Evolutionary conservation across 1,284 basidiomycete genomes (phyloP).

Genomic region (Leccinum pallidistipes): DNA sequence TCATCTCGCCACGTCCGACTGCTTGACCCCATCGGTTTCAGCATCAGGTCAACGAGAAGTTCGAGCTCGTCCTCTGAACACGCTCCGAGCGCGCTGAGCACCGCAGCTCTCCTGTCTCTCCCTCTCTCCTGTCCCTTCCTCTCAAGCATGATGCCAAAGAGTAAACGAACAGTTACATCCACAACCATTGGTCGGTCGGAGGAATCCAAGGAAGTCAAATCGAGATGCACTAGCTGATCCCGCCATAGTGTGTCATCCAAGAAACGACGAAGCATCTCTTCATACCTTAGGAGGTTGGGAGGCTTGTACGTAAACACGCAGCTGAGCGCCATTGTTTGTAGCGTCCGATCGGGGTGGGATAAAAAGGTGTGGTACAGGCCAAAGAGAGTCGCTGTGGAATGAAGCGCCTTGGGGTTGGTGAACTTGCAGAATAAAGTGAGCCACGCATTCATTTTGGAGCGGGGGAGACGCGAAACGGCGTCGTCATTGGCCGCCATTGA

Average conservation of each 20-base stretch:
- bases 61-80: conserved; percentile 76
- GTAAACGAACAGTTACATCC: conserved; percentile 73
- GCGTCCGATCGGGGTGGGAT: conserved; percentile 79
- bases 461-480: conserved; percentile 43
- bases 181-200: conserved; percentile 71
- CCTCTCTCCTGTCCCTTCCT: conserved; percentile 70
- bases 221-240: conserved; percentile 80
- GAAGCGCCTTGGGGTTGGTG: conserved; percentile 85
- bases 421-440: conserved; percentile 90
- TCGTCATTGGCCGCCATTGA: conserved; percentile 42
- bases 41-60: conserved; percentile 87
- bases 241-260: conserved; percentile 89
- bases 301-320: conserved; percentile 88
- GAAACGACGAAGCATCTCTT: conserved; percentile 67
- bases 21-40: conserved; percentile 66
- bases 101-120: conserved; percentile 75
- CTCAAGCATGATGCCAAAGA: conserved; percentile 92
- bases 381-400: conserved; percentile 68
- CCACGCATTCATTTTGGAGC: conserved; percentile 70
- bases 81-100: conserved; percentile 72
- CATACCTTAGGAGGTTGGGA: conserved; percentile 63
- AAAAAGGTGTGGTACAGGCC: conserved; percentile 74
- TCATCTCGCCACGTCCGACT: conserved; percentile 25
- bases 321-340: conserved; percentile 79
- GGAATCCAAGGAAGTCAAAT: conserved; percentile 63